These are phyloP conservation scores for Solanum sejunctum DNA, from an alignment of 257 asterid species.

Conservation along the genomic window DNA sequence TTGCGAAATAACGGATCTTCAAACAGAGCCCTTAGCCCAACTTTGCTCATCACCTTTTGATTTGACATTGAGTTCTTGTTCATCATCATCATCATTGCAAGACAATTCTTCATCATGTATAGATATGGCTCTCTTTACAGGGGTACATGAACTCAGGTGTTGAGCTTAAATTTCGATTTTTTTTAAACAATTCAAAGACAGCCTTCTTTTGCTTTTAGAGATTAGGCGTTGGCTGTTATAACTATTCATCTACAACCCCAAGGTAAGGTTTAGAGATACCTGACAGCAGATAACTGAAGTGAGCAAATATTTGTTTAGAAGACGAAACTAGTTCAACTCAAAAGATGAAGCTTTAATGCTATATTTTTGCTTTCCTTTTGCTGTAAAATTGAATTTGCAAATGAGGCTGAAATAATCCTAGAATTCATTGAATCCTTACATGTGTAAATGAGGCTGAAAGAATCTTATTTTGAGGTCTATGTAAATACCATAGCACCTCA, in stretches of 20 bases:
- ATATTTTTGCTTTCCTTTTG: neutral
- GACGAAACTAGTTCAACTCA: neutral
- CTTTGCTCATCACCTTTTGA: neutral
- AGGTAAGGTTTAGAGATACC: neutral
- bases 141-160: constrained; percentile 15
- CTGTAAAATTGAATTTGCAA: neutral
- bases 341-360: neutral
- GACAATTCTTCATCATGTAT: constrained; percentile 59
- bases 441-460: neutral
- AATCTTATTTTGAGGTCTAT: neutral
- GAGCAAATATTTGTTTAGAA: neutral
- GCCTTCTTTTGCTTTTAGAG: neutral
- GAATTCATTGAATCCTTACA: neutral
- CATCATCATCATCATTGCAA: constrained; percentile 43
- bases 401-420: neutral
- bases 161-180: neutral
- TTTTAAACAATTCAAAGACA: neutral
- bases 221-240: neutral
- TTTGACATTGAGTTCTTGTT: neutral
- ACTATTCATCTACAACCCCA: neutral
- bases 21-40: neutral
- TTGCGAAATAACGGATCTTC: neutral
- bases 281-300: neutral
- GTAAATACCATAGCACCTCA: neutral
- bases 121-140: constrained; percentile 58